Evolutionary conservation across 2,329 filamentous ascomycete genomes (phyloP).

Genomic region (Arthrinium puccinioides): DNA sequence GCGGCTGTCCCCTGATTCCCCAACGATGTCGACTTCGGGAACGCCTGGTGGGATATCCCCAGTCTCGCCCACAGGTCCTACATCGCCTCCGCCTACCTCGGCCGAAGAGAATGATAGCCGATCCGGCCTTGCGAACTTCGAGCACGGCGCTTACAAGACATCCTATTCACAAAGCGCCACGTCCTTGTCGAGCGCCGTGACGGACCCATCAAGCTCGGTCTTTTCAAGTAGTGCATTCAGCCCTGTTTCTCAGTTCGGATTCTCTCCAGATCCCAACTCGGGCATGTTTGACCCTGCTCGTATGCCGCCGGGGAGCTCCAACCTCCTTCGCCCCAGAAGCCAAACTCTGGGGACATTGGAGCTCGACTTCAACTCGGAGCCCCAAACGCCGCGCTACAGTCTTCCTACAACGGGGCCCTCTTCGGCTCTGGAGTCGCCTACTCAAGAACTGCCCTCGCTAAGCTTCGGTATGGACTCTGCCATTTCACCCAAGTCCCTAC

Average conservation of each 20-base stretch:
- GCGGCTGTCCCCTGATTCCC: conserved; percentile 47
- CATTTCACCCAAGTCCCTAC: conserved; percentile 37
- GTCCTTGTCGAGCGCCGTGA: conserved; percentile 61
- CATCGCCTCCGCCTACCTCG: conserved; percentile 64
- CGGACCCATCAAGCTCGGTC: conserved; percentile 54
- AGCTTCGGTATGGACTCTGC: conserved; percentile 37
- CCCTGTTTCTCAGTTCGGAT: conserved; percentile 65
- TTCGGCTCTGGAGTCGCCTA: conserved; percentile 45
- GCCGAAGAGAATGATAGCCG: conserved; percentile 60
- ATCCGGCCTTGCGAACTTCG: conserved; percentile 53
- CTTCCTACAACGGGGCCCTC: conserved; percentile 39
- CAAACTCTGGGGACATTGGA: conserved; percentile 77
- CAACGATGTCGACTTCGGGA: conserved; percentile 47
- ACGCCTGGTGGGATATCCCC: conserved; percentile 58
- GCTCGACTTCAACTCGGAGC: conserved; percentile 47
- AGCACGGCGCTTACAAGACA: conserved; percentile 45
- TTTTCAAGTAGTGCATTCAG: conserved; percentile 68
- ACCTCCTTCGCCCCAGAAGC: conserved; percentile 71
- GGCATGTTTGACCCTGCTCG: conserved; percentile 52
- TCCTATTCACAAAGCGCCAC: conserved; percentile 60
- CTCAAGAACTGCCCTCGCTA: conserved; percentile 34
- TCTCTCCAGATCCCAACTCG: conserved; percentile 66
- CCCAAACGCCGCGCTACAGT: conserved; percentile 43
- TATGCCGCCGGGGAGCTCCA: conserved; percentile 31
- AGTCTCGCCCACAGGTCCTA: conserved; percentile 58